A percentile compares a stretch with the other conserved stretches of the same genome.
Conservation (phyloP, 139 green algal genomes). For the Astrephomene gubernaculifera region DNA sequence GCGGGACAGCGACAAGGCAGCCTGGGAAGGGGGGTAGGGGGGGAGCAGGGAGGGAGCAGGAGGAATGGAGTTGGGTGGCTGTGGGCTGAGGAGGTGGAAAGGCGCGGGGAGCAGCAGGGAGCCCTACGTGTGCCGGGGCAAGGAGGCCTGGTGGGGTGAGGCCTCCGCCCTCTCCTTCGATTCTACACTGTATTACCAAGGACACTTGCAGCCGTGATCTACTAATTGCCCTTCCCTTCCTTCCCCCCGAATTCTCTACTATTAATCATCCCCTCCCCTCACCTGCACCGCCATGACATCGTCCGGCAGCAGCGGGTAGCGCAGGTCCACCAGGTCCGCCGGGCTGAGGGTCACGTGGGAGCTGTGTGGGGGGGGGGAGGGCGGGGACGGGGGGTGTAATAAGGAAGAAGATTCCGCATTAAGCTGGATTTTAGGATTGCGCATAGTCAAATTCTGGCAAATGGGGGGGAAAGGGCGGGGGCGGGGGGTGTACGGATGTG, state of each 20-base stretch:
- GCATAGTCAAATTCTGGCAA: too few species aligned
- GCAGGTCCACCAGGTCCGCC: conserved; percentile 24
- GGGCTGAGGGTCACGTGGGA: conserved; percentile 26
- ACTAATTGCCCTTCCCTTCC: too few species aligned
- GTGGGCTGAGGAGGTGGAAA: not conserved
- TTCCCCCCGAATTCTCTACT: too few species aligned
- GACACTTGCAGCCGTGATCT: too few species aligned
- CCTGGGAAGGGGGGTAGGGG: conserved; percentile 27
- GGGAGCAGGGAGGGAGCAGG: not conserved
- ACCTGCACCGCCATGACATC: conserved; percentile 44
- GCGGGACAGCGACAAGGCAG: conserved; percentile 44
- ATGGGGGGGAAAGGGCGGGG: too few species aligned
- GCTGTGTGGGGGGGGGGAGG: not conserved
- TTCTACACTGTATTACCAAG: too few species aligned
- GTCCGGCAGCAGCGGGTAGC: conserved; percentile 40
- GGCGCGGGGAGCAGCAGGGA: too few species aligned
- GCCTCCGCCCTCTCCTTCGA: too few species aligned
- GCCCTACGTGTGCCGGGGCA: too few species aligned
- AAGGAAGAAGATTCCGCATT: not conserved
- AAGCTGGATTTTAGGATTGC: too few species aligned
- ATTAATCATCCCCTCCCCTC: not conserved
- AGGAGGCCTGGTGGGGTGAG: too few species aligned
- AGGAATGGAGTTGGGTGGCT: not conserved
- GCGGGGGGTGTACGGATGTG: too few species aligned
- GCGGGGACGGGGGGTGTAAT: not conserved